Conservation (phyloP, 2,329 filamentous ascomycete genomes). For the Westerdykella sp. region DNA sequence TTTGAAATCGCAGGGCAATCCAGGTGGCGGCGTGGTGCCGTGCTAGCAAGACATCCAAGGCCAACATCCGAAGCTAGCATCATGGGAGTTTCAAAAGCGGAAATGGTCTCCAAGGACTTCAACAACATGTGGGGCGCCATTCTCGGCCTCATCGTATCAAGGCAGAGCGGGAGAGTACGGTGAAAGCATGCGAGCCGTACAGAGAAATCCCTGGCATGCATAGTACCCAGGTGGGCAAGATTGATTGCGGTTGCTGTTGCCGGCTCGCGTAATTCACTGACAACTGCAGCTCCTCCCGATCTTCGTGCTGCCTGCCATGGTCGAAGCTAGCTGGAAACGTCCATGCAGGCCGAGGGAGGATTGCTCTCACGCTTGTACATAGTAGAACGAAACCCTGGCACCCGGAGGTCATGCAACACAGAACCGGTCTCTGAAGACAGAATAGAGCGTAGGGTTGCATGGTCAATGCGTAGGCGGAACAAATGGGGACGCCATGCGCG, state of each 20-base stretch:
- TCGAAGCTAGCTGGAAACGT: conserved; percentile 9
- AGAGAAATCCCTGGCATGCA: conserved; percentile 1
- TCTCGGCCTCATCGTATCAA: no score
- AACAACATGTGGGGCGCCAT: no score
- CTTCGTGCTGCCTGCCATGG: conserved; percentile 2
- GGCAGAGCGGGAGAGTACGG: background rate
- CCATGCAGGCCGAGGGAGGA: background rate
- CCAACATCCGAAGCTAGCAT: no score
- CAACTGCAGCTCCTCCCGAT: conserved; percentile 9
- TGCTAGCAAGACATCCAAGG: background rate
- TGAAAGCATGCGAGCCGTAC: background rate
- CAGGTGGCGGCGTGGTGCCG: background rate
- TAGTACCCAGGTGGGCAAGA: conserved; percentile 5
- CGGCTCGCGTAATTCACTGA: conserved; percentile 6
- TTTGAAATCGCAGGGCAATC: background rate
- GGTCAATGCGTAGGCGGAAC: no score
- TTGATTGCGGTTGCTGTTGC: conserved; percentile 9
- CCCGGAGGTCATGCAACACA: no score
- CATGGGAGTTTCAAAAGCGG: no score
- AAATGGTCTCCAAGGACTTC: no score
- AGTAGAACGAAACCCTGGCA: no score
- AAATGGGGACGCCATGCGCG: no score
- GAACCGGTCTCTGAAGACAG: no score
- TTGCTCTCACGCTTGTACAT: background rate
- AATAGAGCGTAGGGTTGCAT: no score